phyloP scores from a whole-genome alignment of 1,284 basidiomycete species.

The Malassezia dermatis region DNA sequence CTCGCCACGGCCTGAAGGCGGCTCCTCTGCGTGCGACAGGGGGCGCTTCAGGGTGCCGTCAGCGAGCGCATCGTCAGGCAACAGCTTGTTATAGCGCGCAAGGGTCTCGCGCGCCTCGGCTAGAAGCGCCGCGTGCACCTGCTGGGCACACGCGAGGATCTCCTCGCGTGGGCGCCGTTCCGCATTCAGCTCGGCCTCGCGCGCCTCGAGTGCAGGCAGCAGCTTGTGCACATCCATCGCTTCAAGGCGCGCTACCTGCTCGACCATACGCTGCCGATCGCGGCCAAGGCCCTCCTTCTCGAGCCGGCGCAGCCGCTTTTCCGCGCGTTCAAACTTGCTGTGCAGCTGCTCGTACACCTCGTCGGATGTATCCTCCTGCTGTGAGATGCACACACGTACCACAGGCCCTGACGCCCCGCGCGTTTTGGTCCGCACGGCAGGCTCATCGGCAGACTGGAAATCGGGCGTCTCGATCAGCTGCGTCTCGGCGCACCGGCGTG shows the following conservation, averaged over 20 bases:
- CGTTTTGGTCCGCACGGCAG: constrained; percentile 2
- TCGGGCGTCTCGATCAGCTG: constrained; percentile 13
- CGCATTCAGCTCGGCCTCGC: background rate
- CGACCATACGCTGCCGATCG: constrained; percentile 2
- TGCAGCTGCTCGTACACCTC: constrained; percentile 6
- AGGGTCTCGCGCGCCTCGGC: constrained; percentile 7
- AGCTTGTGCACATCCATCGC: constrained; percentile 7
- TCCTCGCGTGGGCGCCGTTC: background rate
- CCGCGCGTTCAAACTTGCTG: constrained; percentile 6
- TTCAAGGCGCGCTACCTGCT: constrained; percentile 1
- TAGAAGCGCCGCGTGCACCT: background rate
- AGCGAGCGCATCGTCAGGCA: constrained; percentile 5
- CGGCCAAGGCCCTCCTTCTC: constrained; percentile 14
- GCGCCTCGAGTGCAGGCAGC: constrained; percentile 8
- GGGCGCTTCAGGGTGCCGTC: background rate
- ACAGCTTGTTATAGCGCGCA: constrained; percentile 11
- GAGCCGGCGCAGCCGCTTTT: constrained; percentile 14
- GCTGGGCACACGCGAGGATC: background rate
- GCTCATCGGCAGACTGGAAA: constrained; percentile 1
- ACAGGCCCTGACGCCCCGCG: constrained; percentile 4
- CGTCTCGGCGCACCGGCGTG: constrained; percentile 6
- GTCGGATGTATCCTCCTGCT: constrained; percentile 10
- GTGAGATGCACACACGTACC: background rate
- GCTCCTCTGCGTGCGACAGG: background rate
- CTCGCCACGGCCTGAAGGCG: background rate